Conservation (phyloP, 2,329 filamentous ascomycete species). For the Allantophomopsis lycopodina region DNA sequence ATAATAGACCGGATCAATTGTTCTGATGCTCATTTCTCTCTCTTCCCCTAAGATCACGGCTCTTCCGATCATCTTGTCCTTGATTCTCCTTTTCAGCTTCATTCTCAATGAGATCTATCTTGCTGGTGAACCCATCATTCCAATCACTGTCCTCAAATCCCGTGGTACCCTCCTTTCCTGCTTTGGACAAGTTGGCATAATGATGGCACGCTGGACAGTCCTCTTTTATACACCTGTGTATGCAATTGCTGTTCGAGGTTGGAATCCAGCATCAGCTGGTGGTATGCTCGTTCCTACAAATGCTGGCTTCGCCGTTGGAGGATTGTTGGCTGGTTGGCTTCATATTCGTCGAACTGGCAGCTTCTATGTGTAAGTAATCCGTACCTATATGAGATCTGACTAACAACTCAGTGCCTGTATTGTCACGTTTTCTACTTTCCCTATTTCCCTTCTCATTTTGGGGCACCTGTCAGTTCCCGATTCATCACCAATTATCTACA, state of each 20-base stretch:
- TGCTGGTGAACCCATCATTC: conserved; percentile 60
- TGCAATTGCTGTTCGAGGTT: conserved; percentile 60
- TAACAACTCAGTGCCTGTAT: conserved; percentile 31
- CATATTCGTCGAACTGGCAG: conserved; percentile 62
- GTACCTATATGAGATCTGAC: conserved; percentile 1
- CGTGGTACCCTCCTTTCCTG: conserved; percentile 62
- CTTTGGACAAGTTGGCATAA: conserved; percentile 60
- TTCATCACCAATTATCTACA: conserved; percentile 36
- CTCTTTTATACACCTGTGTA: conserved; percentile 74
- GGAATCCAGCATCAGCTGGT: conserved; percentile 56
- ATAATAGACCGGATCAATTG: conserved; percentile 43
- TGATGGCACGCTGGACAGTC: conserved; percentile 70
- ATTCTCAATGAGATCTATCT: conserved; percentile 48
- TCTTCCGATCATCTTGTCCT: conserved; percentile 45
- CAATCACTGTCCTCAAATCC: conserved; percentile 54
- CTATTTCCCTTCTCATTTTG: conserved; percentile 40
- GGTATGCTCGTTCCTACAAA: conserved; percentile 73
- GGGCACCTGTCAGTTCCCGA: conserved; percentile 37
- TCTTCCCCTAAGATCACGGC: conserved; percentile 46
- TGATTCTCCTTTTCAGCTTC: conserved; percentile 36
- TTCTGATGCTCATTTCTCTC: conserved; percentile 60
- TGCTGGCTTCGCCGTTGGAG: conserved; percentile 61
- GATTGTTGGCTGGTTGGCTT: conserved; percentile 58
- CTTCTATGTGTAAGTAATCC: conserved; percentile 45
- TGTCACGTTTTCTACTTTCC: conserved; percentile 47